phyloP scores from a whole-genome alignment of 805 yeast genomes.

The Jamesozyma piceae region DNA sequence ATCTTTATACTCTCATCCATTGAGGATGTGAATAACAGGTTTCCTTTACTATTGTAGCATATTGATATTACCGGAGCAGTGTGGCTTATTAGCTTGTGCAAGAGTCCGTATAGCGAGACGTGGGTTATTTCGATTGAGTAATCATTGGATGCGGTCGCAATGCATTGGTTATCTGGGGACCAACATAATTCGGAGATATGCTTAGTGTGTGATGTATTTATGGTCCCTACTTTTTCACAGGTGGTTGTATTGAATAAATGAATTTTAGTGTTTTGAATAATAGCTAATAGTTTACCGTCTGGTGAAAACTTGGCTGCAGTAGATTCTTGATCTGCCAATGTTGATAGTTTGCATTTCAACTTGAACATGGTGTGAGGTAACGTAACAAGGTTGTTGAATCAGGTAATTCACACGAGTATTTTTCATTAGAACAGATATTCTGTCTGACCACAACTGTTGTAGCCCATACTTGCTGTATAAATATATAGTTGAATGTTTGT shows the following conservation, averaged over 20 bases:
- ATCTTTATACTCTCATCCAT: conserved; percentile 85
- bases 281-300: conserved; percentile 48
- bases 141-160: conserved; percentile 87
- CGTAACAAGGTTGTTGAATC: too few relatives aligned
- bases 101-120: conserved; percentile 33
- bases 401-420: too few relatives aligned
- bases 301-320: conserved; percentile 55
- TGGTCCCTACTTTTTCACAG: conserved; percentile 24
- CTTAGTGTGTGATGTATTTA: conserved; percentile 33
- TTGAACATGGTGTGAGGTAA: neutral
- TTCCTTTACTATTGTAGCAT: conserved; percentile 63
- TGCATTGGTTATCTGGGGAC: conserved; percentile 60
- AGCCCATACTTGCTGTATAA: too few relatives aligned
- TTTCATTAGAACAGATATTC: too few relatives aligned
- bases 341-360: neutral
- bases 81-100: conserved; percentile 55
- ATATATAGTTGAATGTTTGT: too few relatives aligned
- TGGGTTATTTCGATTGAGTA: conserved; percentile 69
- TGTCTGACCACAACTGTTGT: too few relatives aligned
- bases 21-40: conserved; percentile 69
- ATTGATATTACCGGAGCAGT: conserved; percentile 76
- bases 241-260: conserved; percentile 44
- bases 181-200: conserved; percentile 73
- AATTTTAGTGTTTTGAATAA: conserved; percentile 50
- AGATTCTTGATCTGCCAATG: neutral